These are phyloP conservation scores for Hypoxylon fuscum DNA, from an alignment of 495 filamentous ascomycete genomes.

Conservation along the genomic window DNA sequence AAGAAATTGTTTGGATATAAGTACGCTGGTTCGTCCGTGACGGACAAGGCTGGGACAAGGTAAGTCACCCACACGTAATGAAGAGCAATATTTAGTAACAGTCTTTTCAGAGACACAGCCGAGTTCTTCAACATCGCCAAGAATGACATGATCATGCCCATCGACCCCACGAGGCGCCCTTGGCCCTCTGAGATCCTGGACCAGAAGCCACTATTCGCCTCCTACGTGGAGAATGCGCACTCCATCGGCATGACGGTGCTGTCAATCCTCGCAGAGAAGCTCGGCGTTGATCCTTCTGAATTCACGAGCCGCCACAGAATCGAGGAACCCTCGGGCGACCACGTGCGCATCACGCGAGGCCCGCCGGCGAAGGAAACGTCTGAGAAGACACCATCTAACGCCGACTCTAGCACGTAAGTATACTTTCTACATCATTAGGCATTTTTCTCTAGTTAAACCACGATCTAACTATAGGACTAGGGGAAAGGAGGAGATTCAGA, in stretches of 20 bases:
- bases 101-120: too few species aligned
- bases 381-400: slow-evolving; percentile 47
- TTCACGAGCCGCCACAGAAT: slow-evolving; percentile 61
- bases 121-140: slow-evolving; percentile 70
- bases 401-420: slow-evolving; percentile 55
- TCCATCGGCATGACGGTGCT: slow-evolving; percentile 59
- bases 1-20: slow-evolving; percentile 65
- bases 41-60: slow-evolving; percentile 62
- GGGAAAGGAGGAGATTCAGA: neutral
- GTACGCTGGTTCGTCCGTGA: slow-evolving; percentile 56
- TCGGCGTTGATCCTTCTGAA: slow-evolving; percentile 59
- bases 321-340: slow-evolving; percentile 62
- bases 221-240: slow-evolving; percentile 62
- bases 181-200: slow-evolving; percentile 58
- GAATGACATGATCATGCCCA: slow-evolving; percentile 60
- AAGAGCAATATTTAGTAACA: too few species aligned
- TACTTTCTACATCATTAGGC: slow-evolving; percentile 26
- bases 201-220: slow-evolving; percentile 51
- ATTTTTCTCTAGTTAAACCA: neutral
- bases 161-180: slow-evolving; percentile 48
- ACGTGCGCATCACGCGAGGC: slow-evolving; percentile 61
- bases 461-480: neutral
- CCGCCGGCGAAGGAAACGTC: slow-evolving; percentile 40
- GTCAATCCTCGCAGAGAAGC: slow-evolving; percentile 57
- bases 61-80: too few species aligned